Evolutionary conservation across 73 alveolate species (phyloP), one percentile per base, ranked within the genome.

Genomic region (Tetrahymena thermophila): DNA sequence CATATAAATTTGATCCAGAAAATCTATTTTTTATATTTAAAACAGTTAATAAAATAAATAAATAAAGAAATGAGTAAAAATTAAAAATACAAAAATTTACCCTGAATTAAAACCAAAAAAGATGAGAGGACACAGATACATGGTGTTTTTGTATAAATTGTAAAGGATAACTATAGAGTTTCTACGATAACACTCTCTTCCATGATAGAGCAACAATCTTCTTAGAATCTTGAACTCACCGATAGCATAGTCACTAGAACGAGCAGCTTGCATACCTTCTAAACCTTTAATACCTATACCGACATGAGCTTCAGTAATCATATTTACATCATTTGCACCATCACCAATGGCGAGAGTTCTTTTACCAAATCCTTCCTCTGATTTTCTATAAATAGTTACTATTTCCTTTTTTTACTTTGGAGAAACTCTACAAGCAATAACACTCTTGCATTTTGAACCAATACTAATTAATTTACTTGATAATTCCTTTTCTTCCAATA

Each of bases 131-230:
- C 98, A 96, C 8, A 98, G 98, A 94, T 95, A 98, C 43, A 97
- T 42, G 37, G 97, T 95, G 94, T 98, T 98, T 95, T 98, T 98
- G 95, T 97, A 98, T 96, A 98, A 98, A 94, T 97, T 98, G 95
- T 97, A 98, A 93, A 97, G 94, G 28, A 98, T 97, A 93, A 98
- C 93, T 35, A 94, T 93, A 42, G 98, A 96, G 16, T 97, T 96
- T 96, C 99, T 97, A 34, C 97, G 96, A 94, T 98, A 98, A 13
- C 98, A 98, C 93, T 96, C 97, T 97, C 99, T 98, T 11, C 99
- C 99, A 98, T 99, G 99, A 85, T 96, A 98, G 56, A 99, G 96
- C 35, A 98, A 94, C 43, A 99, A 96, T 93, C 98, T 98, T 97
- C 97, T 96, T 19, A 99, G 96, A 94, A 96, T 95, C 85, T 96